Evolutionary conservation across 2,329 filamentous ascomycete species (phyloP), one percentile per base, ranked within the genome.

Genomic region (Ambrosiella xylebori): DNA sequence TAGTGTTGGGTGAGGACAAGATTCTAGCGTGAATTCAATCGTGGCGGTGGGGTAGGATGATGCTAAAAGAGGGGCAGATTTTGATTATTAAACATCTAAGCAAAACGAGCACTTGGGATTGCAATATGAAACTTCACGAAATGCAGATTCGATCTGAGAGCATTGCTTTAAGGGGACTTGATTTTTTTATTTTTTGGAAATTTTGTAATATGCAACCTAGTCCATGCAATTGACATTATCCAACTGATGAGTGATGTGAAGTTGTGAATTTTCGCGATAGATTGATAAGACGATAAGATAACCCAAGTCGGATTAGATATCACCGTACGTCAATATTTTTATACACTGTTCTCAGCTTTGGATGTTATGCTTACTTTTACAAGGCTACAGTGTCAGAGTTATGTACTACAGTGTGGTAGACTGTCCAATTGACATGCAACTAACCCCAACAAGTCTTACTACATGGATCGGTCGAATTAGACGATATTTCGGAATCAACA

Each of bases 231-330:
- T 51, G 47, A 51, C 47, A 19, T 51, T 51, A n/a, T 27, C 27
- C 27, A 27, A 27, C 17, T 36, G 47, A 11, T 12, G 47, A 12
- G 35, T 12, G 35, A 51, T 27, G 47, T 51, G 47, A 51, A 36
- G n/a, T 51, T 41, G 39, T 41, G 39, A 41, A 12, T 51, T 51
- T 51, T 19, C 13, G 35, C 47, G 47, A 51, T 51, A 51, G 37
- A 19, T 36, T 36, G 47, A 51, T 51, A 51, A 51, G 47, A 35
- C 47, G 47, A 51, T 51, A 51, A 51, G 47, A 51, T 51, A 51
- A 17, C n/a, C 2, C 11, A 47, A 17, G 19, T 47, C 19, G n/a
- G 44, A 11, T 47, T 47, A 47, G 9, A 47, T 47, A 8, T 6
- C n/a, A n/a, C 3, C 27, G 27, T 27, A 27, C 3, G 27, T 27